Evolutionary conservation across 2,329 filamentous ascomycete species (phyloP).

Genomic region (Lasiodiplodia theobromae): DNA sequence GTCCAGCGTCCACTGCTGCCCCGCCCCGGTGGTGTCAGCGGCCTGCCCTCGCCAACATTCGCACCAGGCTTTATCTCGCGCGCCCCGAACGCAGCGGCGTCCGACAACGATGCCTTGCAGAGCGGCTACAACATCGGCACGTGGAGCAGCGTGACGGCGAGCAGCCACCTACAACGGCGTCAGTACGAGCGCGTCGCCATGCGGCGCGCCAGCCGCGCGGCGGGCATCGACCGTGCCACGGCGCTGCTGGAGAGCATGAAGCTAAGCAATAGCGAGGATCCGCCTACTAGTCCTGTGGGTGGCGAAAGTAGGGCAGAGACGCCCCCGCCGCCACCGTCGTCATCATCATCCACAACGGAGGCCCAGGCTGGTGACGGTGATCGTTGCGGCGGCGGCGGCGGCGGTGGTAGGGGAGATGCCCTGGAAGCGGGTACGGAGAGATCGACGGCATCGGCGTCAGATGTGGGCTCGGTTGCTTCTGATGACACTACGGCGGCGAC

Average conservation of each 20-base stretch:
- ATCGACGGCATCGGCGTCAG: conserved; percentile 15
- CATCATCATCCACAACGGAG: too few species aligned
- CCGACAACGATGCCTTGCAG: conserved; percentile 32
- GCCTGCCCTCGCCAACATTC: conserved; percentile 35
- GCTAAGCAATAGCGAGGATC: background rate
- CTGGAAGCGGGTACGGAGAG: background rate
- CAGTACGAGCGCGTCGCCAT: conserved; percentile 71
- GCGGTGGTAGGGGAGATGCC: background rate
- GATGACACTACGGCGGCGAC: conserved; percentile 29
- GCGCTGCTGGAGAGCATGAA: conserved; percentile 17
- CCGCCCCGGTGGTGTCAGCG: conserved; percentile 31
- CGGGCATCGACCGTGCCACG: conserved; percentile 10
- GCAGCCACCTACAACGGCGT: conserved; percentile 61
- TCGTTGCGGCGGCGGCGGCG: background rate
- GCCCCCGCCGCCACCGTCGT: background rate
- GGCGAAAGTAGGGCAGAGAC: background rate
- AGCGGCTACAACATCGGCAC: conserved; percentile 62
- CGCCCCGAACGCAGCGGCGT: conserved; percentile 31
- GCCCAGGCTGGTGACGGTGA: background rate
- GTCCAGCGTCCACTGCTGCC: background rate
- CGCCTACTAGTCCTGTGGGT: background rate
- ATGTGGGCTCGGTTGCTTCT: background rate
- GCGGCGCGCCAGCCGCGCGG: conserved; percentile 52
- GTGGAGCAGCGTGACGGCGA: conserved; percentile 63
- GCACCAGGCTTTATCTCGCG: conserved; percentile 39